Base-by-base conservation (phyloP, 495 filamentous ascomycete species). In the Terfezia boudieri region DNA sequence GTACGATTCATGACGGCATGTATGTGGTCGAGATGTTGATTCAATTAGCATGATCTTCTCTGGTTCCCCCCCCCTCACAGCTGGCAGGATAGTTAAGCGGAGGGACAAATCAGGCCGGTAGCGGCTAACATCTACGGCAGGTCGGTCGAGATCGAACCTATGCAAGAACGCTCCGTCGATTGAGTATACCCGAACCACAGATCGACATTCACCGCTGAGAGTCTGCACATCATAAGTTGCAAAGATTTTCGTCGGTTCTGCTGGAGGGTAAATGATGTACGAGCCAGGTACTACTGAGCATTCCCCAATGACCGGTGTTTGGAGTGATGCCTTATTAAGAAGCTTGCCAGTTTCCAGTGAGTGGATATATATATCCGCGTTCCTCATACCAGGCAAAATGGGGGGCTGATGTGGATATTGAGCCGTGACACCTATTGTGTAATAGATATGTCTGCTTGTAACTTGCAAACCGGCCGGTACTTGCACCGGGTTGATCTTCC, bases 131-230 rank as follows among this genome's bases (percentile, higher is more conserved):
- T 60, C 60, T 46, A 61, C 61, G 20, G 59, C 60, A 20, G 59
- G 61, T 37, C 60, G 53, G 37, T 62, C 60, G 23, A 61, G 53
- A 55, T 61, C 60, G 37, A 61, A 61, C 26, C 61, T 59, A 50
- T 57, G 58, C n/a, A 61, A 55, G 32, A 61, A 53, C 16, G 56
- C 46, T 37, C 55, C 55, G 32, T 61, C 59, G 32, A 58, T 46
- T 9, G 41, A 46, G 8, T 14, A 46, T 20, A 46, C 41, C 4
- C 41, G 41, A 14, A 46, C 41, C 4, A 46, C 17, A 20, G 41
- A 14, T 5, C 41, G 41, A 20, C 41, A 46, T 3, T 0, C 41
- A 46, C 41, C 41, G 17, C 4, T 14, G 14, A 20, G 41, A 14
- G 14, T 8, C 17, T 46, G 41, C 12, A 46, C 12, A 46, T 46